Percentiles rank a stretch among this genome's conserved stretches.
Conservation (phyloP, 352 stramenopile species). For the Pythium pyrilobum region DNA sequence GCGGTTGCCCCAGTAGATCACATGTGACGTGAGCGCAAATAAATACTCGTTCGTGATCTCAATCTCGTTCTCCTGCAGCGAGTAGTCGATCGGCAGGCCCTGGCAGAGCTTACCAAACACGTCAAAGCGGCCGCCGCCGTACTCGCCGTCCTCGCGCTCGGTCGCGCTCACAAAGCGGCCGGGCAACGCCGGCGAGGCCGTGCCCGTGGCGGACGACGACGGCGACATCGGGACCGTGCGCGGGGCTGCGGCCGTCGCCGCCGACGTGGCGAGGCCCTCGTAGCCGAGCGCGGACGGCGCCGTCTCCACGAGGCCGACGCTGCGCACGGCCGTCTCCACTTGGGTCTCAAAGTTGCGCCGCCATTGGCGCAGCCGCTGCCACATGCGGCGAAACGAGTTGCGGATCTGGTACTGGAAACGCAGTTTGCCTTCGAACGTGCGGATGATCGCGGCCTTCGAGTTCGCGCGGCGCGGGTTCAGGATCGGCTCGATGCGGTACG, state of each 20-base stretch:
- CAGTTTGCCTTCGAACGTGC: constrained; percentile 77
- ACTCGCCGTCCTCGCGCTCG: constrained; percentile 14
- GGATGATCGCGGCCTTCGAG: constrained; percentile 82
- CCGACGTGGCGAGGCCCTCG: background rate
- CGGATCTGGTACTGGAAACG: constrained; percentile 84
- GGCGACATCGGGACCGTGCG: background rate
- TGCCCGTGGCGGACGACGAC: background rate
- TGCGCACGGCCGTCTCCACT: constrained; percentile 59
- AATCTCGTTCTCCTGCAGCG: constrained; percentile 92
- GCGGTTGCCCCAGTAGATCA: constrained; percentile 91
- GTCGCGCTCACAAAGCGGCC: constrained; percentile 1
- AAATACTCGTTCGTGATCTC: constrained; percentile 94
- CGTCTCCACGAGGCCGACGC: constrained; percentile 66
- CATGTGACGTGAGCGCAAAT: constrained; percentile 88
- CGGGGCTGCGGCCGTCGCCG: background rate
- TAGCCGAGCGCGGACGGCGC: background rate
- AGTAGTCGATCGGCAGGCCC: constrained; percentile 78
- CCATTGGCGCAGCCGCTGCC: constrained; percentile 69
- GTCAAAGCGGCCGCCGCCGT: constrained; percentile 29
- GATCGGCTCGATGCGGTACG: constrained; percentile 95
- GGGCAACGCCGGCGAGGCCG: background rate
- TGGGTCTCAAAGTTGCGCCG: constrained; percentile 70
- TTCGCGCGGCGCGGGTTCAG: constrained; percentile 68
- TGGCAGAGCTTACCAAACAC: constrained; percentile 66
- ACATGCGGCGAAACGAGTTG: constrained; percentile 78